Conservation (phyloP, 129 eudicot genomes). For the Helianthus annuus region DNA sequence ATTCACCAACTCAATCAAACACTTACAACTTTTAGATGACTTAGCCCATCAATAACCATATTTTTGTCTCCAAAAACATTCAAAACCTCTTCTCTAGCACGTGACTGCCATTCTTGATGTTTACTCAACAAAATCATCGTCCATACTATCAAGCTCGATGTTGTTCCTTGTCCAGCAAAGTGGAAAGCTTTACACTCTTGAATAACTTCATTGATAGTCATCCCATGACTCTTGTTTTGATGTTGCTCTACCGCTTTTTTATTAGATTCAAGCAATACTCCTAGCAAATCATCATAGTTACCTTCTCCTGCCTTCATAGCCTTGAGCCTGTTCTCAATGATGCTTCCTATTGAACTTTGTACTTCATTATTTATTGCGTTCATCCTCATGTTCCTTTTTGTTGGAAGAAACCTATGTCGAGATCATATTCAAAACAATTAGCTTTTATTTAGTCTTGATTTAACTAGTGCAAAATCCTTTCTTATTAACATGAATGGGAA, state of each 20-base stretch:
- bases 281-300: slow-evolving; percentile 28
- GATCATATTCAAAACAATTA: background rate
- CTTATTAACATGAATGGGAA: too few relatives aligned
- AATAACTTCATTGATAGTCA: slow-evolving; percentile 35
- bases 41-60: slow-evolving; percentile 20
- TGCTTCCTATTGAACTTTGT: slow-evolving; percentile 6
- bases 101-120: slow-evolving; percentile 44
- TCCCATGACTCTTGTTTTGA: slow-evolving; percentile 26
- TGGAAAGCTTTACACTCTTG: slow-evolving; percentile 45
- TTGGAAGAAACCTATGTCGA: slow-evolving; percentile 36
- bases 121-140: slow-evolving; percentile 39
- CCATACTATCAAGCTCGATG: slow-evolving; percentile 40
- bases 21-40: slow-evolving; percentile 41
- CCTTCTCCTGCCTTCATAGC: slow-evolving; percentile 28
- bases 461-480: background rate
- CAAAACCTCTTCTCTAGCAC: slow-evolving; percentile 46
- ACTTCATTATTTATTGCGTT: slow-evolving; percentile 34
- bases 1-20: background rate
- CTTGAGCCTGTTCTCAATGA: slow-evolving; percentile 30
- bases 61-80: slow-evolving; percentile 15
- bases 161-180: slow-evolving; percentile 46
- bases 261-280: slow-evolving; percentile 35
- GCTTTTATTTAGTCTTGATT: background rate
- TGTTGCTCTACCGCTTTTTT: slow-evolving; percentile 24
- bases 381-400: slow-evolving; percentile 42